phyloP scores from a whole-genome alignment of 306 rosid genomes.

The Glycine tomentella region DNA sequence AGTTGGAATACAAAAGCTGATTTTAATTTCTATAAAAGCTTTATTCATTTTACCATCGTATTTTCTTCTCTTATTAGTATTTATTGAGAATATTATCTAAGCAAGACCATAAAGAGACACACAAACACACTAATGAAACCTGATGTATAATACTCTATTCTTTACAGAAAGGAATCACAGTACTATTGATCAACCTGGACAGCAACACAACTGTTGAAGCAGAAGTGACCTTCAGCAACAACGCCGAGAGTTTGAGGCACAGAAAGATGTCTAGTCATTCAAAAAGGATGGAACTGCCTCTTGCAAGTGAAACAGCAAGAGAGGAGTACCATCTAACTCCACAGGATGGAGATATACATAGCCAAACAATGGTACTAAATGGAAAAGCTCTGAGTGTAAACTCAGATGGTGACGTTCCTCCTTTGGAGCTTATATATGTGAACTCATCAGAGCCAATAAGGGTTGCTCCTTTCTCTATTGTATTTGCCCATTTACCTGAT shows the following conservation, averaged over 20 bases:
- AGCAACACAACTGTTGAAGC: slow-evolving; percentile 54
- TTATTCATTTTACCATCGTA: too few relatives aligned
- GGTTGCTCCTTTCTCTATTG: slow-evolving; percentile 81
- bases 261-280: slow-evolving; percentile 43
- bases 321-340: slow-evolving; percentile 89
- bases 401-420: slow-evolving; percentile 74
- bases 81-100: neutral
- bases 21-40: too few relatives aligned
- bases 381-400: slow-evolving; percentile 65
- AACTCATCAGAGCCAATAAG: slow-evolving; percentile 64
- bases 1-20: neutral
- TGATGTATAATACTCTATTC: slow-evolving; percentile 39
- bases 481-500: slow-evolving; percentile 78
- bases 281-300: slow-evolving; percentile 36
- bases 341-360: slow-evolving; percentile 67
- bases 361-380: slow-evolving; percentile 81
- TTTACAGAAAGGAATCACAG: slow-evolving; percentile 78
- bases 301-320: slow-evolving; percentile 51
- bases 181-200: slow-evolving; percentile 78
- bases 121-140: neutral
- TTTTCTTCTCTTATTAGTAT: too few relatives aligned
- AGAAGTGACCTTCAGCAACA: slow-evolving; percentile 46
- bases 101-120: slow-evolving; percentile 39
- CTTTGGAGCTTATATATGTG: slow-evolving; percentile 63
- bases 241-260: slow-evolving; percentile 36